Evolutionary conservation across 2,329 filamentous ascomycete genomes (phyloP).

Genomic region (Aspergillus fumigatiaffinis): DNA sequence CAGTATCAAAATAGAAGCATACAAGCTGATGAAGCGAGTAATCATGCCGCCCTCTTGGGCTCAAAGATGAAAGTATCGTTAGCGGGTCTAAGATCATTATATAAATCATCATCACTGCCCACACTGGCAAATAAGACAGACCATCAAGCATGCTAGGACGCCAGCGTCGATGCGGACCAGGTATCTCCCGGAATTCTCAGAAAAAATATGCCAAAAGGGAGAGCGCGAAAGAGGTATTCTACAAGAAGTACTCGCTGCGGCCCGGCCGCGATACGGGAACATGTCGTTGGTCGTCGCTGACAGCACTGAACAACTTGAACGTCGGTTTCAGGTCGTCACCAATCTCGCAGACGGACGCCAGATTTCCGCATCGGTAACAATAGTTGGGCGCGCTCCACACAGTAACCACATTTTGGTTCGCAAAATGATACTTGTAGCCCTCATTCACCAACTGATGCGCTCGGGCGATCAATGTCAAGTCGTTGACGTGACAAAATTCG

Average conservation of each 20-base stretch:
- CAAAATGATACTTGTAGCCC: slow-evolving; percentile 88
- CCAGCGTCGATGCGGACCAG: slow-evolving; percentile 31
- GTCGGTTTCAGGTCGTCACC: slow-evolving; percentile 79
- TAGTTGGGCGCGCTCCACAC: slow-evolving; percentile 82
- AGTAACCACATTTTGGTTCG: slow-evolving; percentile 86
- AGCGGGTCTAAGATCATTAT: slow-evolving; percentile 35
- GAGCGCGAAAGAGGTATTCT: slow-evolving; percentile 21
- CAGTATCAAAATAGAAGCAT: neutral
- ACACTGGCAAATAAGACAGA: slow-evolving; percentile 11
- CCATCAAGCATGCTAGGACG: slow-evolving; percentile 24
- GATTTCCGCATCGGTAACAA: slow-evolving; percentile 97
- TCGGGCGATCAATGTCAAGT: slow-evolving; percentile 65
- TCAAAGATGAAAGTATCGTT: slow-evolving; percentile 22
- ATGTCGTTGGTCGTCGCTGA: slow-evolving; percentile 45
- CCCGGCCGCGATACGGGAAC: slow-evolving; percentile 42
- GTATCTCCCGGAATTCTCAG: slow-evolving; percentile 10
- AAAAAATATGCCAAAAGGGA: slow-evolving; percentile 8
- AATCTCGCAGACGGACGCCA: slow-evolving; percentile 82
- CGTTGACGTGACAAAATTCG: slow-evolving; percentile 75
- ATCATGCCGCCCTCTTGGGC: neutral
- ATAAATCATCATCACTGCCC: slow-evolving; percentile 25
- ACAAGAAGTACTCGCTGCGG: slow-evolving; percentile 48
- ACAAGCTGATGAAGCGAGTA: neutral
- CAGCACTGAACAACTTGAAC: slow-evolving; percentile 61
- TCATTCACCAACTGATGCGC: slow-evolving; percentile 74